Evolutionary conservation across 495 filamentous ascomycete species (phyloP).

Genomic region (Xylaria palmicola): DNA sequence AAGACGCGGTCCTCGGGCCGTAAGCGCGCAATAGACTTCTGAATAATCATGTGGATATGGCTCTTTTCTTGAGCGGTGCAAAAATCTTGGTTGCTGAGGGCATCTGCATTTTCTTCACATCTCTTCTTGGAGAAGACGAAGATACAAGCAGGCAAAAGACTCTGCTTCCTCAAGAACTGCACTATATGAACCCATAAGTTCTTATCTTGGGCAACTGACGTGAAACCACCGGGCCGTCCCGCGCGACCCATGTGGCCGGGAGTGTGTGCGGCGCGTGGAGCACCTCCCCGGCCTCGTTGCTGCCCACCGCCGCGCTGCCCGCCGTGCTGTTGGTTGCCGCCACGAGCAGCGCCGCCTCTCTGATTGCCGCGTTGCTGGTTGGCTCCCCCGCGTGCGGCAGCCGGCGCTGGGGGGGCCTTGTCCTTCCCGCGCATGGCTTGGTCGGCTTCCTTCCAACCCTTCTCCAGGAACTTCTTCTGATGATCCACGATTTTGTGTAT

Average conservation of each 20-base stretch:
- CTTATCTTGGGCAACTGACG: conserved; percentile 86
- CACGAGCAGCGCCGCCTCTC: conserved; percentile 47
- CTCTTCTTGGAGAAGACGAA: conserved; percentile 98
- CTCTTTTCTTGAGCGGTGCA: conserved; percentile 92
- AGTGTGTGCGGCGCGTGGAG: conserved; percentile 55
- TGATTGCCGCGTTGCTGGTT: conserved; percentile 60
- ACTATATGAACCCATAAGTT: conserved; percentile 97
- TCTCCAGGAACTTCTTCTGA: conserved; percentile 85
- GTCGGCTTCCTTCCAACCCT: conserved; percentile 93
- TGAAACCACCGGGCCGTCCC: conserved; percentile 78
- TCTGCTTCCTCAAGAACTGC: conserved; percentile 82
- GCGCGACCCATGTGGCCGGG: conserved; percentile 85
- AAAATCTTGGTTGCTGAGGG: conserved; percentile 90
- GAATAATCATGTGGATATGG: conserved; percentile 93
- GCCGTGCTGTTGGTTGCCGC: conserved; percentile 48
- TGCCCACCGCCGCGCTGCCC: conserved; percentile 56
- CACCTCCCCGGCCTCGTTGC: conserved; percentile 58
- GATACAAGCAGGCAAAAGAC: conserved; percentile 85
- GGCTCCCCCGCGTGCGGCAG: conserved; percentile 46
- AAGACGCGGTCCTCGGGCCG: conserved; percentile 86
- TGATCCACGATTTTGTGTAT: conserved; percentile 93
- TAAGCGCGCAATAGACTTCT: conserved; percentile 88
- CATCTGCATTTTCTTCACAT: conserved; percentile 95
- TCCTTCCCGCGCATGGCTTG: conserved; percentile 78
- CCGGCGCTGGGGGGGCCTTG: conserved; percentile 55